Base-by-base conservation (phyloP, 257 asterid genomes). In the Galeopsis tetrahit region DNA sequence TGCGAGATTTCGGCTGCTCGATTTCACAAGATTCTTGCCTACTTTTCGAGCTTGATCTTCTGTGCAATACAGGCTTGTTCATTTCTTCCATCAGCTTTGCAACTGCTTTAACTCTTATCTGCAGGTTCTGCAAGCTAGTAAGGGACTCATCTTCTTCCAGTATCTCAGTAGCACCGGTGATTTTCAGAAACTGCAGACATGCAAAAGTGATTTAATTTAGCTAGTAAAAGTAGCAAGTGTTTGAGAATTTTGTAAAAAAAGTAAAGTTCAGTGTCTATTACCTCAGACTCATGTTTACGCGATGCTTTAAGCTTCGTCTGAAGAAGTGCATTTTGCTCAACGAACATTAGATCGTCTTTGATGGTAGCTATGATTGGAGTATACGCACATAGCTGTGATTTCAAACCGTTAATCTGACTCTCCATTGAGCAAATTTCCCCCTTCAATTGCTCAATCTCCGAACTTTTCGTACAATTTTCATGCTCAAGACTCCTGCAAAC, bases 311-410 rank as follows among this genome's bases (percentile, higher is more conserved):
- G 72, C 76, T 84, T 89, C 48, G 77, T 70, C 62, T 82, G 96
- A 80, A 81, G 85, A 46, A 88, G 77, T 7, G 89, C 90, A 79
- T 82, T 89, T 39, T 80, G 84, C 84, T 93, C 98, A 65, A 91
- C 92, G 4, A 83, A 74, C 64, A 86, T 82, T 7, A 93, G 71
- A 63, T 91, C 96, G 60, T 87, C 94, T 76, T 70, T 83, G 21
- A 93, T 63, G 42, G 96, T 77, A 79, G 85, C 88, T 34, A 89
- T 67, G 9, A 86, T 85, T 15, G 96, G 97, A 74, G 78, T 82
- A 72, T 86, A 91, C 35, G 88, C 88, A 74, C 71, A 52, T 49
- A 91, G 64, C 77, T 86, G 96, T 2, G 88, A 78, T 72, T 83
- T 91, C 80, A 91, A 66, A 52, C 78, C 82, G 38, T 71, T 83